Evolutionary conservation across 805 yeast genomes (phyloP).

Genomic region (Metschnikowia noctiluminum): DNA sequence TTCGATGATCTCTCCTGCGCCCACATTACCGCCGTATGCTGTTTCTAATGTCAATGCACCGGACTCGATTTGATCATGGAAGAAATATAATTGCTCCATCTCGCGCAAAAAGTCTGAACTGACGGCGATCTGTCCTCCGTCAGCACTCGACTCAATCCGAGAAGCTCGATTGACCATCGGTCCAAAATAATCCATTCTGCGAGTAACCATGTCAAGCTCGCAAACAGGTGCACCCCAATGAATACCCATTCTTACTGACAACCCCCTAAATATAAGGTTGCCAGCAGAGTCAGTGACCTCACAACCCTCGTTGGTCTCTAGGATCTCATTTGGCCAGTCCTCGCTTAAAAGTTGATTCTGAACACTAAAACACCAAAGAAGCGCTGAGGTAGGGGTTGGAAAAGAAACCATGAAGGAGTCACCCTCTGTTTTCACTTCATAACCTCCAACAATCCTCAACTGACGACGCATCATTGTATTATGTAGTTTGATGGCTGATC

Average conservation of each 20-base stretch:
- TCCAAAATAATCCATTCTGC: slow-evolving; percentile 98
- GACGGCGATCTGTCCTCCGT: slow-evolving; percentile 95
- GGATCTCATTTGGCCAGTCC: slow-evolving; percentile 94
- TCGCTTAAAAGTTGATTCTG: slow-evolving; percentile 77
- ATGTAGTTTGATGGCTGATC: slow-evolving; percentile 93
- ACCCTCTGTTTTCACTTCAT: slow-evolving; percentile 98
- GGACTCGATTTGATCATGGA: slow-evolving; percentile 40
- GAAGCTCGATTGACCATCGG: slow-evolving; percentile 98
- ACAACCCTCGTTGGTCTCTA: slow-evolving; percentile 80
- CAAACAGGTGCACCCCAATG: slow-evolving; percentile 99
- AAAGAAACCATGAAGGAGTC: slow-evolving; percentile 98
- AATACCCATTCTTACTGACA: slow-evolving; percentile 95
- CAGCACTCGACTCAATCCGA: slow-evolving; percentile 90
- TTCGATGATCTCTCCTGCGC: slow-evolving; percentile 57
- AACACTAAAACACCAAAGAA: slow-evolving; percentile 91
- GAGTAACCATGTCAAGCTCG: slow-evolving; percentile 89
- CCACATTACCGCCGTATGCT: slow-evolving; percentile 43
- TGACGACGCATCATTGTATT: slow-evolving; percentile 93
- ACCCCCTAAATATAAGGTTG: slow-evolving; percentile 71
- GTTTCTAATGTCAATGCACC: slow-evolving; percentile 28
- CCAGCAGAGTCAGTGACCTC: slow-evolving; percentile 65
- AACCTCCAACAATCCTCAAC: slow-evolving; percentile 89
- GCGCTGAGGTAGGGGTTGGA: slow-evolving; percentile 85
- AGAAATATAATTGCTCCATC: slow-evolving; percentile 52
- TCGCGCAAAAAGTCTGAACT: slow-evolving; percentile 79